Evolutionary conservation across 2,329 filamentous ascomycete species (phyloP), one percentile per base, ranked within the genome.

Genomic region (Elsinoe necatrix): DNA sequence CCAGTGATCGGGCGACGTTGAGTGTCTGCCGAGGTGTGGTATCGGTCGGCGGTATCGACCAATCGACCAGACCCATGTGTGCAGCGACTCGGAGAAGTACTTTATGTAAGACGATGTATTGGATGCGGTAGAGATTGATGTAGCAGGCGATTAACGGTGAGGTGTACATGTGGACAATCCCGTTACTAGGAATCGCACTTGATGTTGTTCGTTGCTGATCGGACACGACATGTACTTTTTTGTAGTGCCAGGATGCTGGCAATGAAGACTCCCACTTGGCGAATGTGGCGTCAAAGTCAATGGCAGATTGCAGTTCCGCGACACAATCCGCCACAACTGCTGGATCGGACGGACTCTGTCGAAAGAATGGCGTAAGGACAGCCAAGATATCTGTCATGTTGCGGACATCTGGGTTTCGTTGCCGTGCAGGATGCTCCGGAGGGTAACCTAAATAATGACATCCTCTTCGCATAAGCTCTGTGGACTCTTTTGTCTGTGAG

Each of bases 391-490:
- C 54, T 21, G 54, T 42, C 54, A 56, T 56, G 21, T 45, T 45
- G 41, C 29, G 29, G 12, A 42, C 27, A 7, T 45, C 54, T 4
- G 54, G 41, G 20, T 45, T 42, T 2, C 54, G 54, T 37, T 56
- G 54, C 18, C 54, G 54, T 21, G 54, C 39, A 29, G 54, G 54
- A 34, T 56, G 54, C 20, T 56, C 54, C 11, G 54, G 54, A 9
- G 54, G 54, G 41, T 56, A 56, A 11, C 54, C 54, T n/a, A 56
- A 23, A 47, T 45, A 45, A 25, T 56, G 54, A 21, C 37, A 42
- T 18, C 54, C 54, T 35, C 54, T 42, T 27, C 41, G 39, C 54
- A 56, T 56, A n/a, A 56, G 23, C n/a, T 56, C 54, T 16, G 39
- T 47, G 12, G 54, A 45, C 21, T 56, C 29, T 37, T 47, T 27